Base-by-base conservation (phyloP, 2,329 filamentous ascomycete species). In the Cryphonectria naterciae region DNA sequence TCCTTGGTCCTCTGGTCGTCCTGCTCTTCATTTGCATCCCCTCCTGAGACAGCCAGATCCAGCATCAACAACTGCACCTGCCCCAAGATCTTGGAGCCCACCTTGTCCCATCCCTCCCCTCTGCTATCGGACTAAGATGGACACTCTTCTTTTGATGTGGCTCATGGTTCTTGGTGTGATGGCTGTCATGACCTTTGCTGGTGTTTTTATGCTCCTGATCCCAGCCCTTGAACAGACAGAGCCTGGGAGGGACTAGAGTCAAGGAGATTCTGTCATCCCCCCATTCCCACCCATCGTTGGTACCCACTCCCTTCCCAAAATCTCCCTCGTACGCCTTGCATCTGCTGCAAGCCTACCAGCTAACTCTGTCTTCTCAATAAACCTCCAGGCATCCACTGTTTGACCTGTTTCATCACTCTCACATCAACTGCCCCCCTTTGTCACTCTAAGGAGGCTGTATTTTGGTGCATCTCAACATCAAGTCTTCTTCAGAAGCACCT, bases 91-190 rank as follows among this genome's bases (percentile, higher is more conserved):
- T 22, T 32, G 25, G 19, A 61, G 3, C 58, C 11, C 35, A 15
- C 35, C 35, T 10, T 61, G 8, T 35, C 56, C 56, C 4, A 15
- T 4, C 19, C 35, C 35, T 4, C 19, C 35, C 35, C 7, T 61
- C 46, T 43, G 41, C 37, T n/a, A 71, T 69, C 62, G 46, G 4
- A 43, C 32, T 73, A 73, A 73, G 52, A 73, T 73, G 72, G 72
- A 73, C 54, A 68, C 65, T 63, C 43, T 73, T 32, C 69, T 71
- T 2, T 72, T 73, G 39, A 22, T 73, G 60, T 71, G 72, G 67
- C 49, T 73, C 60, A 60, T 69, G 22, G 54, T 73, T 39, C 69
- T 73, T 19, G 69, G 41, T 67, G 64, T 73, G n/a, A 71, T 73
- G 69, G 37, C 68, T 32, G 28, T 71, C 35, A 46, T 73, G 65